Evolutionary conservation across 139 green algal species (phyloP), one percentile per base, ranked within the genome.

Genomic region (Tetraselmis striata): DNA sequence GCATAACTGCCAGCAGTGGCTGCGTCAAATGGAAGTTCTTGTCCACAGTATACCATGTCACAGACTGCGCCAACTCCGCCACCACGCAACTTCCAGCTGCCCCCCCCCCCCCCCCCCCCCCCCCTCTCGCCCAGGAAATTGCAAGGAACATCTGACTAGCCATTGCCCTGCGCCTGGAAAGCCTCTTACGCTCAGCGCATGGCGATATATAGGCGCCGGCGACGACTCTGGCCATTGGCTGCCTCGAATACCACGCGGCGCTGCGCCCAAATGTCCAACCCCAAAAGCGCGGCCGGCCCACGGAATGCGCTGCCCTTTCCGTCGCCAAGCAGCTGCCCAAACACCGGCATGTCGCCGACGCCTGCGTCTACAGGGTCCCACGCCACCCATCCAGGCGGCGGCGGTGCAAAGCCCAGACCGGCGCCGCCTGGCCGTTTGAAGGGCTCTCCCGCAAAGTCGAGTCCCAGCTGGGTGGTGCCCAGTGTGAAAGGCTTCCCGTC

Each of bases 311-410:
- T 18, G 2, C 26, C 26, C 26, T 18, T 28, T 2, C 74, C 74
- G 74, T 29, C n/a, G 74, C 74, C 74, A 2, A 77, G 74, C 74
- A 77, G 74, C 74, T 28, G 26, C 74, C 23, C 22, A 29, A 77
- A 77, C 74, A 77, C 74, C 74, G 74, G 74, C 26, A 77, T 2
- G 74, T 77, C 25, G 74, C 74, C 74, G 5, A 77, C 74, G 23
- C 5, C 74, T 2, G 23, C 25, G 26, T n/a, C 2, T 2, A 29
- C 23, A 18, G 25, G 74, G 2, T 77, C 26, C 74, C 74, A 77
- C 23, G 74, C 5, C 23, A 2, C 2, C 74, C 74, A 77, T 2
- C 5, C 23, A 2, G 25, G 25, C 26, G 23, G 74, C 26, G 74
- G 74, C 23, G 74, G 5, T 2, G 23, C 23, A 28, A 77, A 77